Conservation (phyloP, 768 basidiomycete genomes). For the Naganishia randhawae region DNA sequence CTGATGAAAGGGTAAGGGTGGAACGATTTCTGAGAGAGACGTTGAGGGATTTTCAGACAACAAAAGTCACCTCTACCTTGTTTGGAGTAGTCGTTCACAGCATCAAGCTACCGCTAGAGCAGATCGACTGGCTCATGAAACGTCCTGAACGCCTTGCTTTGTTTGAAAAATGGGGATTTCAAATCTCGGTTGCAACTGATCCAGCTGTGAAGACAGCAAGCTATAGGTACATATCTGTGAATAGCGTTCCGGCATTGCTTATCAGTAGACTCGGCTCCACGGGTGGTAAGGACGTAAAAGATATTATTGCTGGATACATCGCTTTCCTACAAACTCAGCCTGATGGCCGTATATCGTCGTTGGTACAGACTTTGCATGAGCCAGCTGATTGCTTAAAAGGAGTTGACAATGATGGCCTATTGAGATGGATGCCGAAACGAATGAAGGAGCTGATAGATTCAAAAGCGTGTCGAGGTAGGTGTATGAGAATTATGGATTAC, state of each 20-base stretch:
- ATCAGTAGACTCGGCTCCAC: slow-evolving; percentile 42
- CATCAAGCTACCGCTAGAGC: slow-evolving; percentile 62
- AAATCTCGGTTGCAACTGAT: slow-evolving; percentile 56
- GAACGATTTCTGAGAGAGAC: slow-evolving; percentile 71
- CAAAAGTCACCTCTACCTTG: slow-evolving; percentile 51
- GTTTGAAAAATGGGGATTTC: slow-evolving; percentile 45
- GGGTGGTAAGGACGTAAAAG: slow-evolving; percentile 65
- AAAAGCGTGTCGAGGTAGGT: slow-evolving; percentile 86
- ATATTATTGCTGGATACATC: slow-evolving; percentile 70
- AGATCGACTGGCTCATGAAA: slow-evolving; percentile 48
- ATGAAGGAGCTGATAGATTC: slow-evolving; percentile 84
- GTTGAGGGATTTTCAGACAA: slow-evolving; percentile 61
- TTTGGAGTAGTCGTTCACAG: slow-evolving; percentile 57
- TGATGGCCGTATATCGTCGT: not conserved
- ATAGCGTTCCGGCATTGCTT: slow-evolving; percentile 37
- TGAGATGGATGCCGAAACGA: slow-evolving; percentile 77
- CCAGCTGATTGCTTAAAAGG: slow-evolving; percentile 56
- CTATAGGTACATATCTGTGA: slow-evolving; percentile 28
- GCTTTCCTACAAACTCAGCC: slow-evolving; percentile 59
- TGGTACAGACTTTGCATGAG: not conserved
- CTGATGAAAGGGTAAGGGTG: slow-evolving; percentile 91
- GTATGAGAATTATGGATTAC: not conserved
- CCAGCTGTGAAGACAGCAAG: slow-evolving; percentile 6
- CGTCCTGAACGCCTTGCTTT: slow-evolving; percentile 26
- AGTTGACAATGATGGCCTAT: slow-evolving; percentile 54